Base-by-base conservation (phyloP, 345 rosid genomes). In the Sisymbrium irio region DNA sequence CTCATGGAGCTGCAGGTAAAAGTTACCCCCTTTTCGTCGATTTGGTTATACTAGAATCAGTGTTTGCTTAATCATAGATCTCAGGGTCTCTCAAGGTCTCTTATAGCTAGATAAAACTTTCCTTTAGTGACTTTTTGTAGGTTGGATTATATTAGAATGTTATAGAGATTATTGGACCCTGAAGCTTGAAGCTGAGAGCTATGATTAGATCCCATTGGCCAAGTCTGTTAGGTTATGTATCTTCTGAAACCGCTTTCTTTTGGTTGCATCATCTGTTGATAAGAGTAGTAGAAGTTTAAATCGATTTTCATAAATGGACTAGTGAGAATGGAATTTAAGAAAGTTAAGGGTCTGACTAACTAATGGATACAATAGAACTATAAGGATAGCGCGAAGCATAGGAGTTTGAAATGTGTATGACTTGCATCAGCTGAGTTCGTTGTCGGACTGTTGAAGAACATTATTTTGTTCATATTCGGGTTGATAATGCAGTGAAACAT, bases 1-100 rank as follows among this genome's bases (percentile, higher is more conserved):
- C 98, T 41, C 98, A 89, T 80, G 98, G 98, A 45, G 79, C 76
- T 81, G 89, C 80, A 70, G 98, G 98, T 93, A 57, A 81, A 65
- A 65, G 40, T 51, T n/a, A 28, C 35, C 4, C 1, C 5, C 18
- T 51, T 60, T 46, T 39, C 0, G 27, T 50, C 7, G 7, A 17
- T 47, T 27, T 50, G 4, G 4, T 59, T 11, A 28, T 6, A 22
- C 0, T 15, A 27, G 69, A 64, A 17, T 46, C 28, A 30, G 17
- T 64, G 30, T 30, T 68, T 55, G 39, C 7, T 33, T 66, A 47
- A 13, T 51, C 30, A 44, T 55, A 19, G 5, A 62, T 32, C 28
- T 53, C 33, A 65, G 1, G 53, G 28, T 27, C 8, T 4, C 33
- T 30, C 33, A 30, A 30, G 5, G 63, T 68, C 57, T 55, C 72